Evolutionary conservation across 2,329 filamentous ascomycete genomes (phyloP).

Genomic region (Hawksworthiomyces lignivorus): DNA sequence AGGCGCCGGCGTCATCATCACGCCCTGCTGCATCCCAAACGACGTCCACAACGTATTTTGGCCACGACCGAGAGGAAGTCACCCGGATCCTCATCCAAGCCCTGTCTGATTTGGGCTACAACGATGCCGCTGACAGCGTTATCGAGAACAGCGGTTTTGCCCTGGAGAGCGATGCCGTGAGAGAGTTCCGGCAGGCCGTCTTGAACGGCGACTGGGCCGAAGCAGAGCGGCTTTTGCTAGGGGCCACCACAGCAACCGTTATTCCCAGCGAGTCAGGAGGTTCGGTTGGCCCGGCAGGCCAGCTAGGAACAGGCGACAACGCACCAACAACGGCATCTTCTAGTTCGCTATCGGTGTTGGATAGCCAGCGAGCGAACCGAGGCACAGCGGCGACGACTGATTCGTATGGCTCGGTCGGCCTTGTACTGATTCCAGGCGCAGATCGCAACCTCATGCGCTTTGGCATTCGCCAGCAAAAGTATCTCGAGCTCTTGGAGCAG

Average conservation of each 20-base stretch:
- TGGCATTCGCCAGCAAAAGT: conserved; percentile 87
- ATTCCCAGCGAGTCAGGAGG: background rate
- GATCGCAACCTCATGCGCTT: conserved; percentile 78
- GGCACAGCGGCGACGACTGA: conserved; percentile 28
- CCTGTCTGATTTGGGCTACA: conserved; percentile 80
- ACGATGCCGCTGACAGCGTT: conserved; percentile 64
- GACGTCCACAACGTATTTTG: conserved; percentile 51
- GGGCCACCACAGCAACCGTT: conserved; percentile 27
- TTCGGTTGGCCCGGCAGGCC: background rate
- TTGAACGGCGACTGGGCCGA: conserved; percentile 73
- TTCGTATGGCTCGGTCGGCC: conserved; percentile 40
- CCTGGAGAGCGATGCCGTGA: conserved; percentile 77
- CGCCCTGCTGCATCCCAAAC: background rate
- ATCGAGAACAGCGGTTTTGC: conserved; percentile 78
- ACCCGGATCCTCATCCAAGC: conserved; percentile 89
- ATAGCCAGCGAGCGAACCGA: too few relatives aligned
- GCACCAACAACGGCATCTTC: background rate
- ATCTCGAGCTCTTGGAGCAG: conserved; percentile 77
- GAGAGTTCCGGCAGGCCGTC: conserved; percentile 76
- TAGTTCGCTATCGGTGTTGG: background rate
- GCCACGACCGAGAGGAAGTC: conserved; percentile 87
- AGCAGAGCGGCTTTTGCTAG: conserved; percentile 75
- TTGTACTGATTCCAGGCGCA: conserved; percentile 68
- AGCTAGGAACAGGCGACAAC: too few relatives aligned
- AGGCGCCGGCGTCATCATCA: background rate